These are phyloP conservation scores for Tetragonia tetragonoides DNA, from an alignment of 148 eudicot species.

Conservation along the genomic window DNA sequence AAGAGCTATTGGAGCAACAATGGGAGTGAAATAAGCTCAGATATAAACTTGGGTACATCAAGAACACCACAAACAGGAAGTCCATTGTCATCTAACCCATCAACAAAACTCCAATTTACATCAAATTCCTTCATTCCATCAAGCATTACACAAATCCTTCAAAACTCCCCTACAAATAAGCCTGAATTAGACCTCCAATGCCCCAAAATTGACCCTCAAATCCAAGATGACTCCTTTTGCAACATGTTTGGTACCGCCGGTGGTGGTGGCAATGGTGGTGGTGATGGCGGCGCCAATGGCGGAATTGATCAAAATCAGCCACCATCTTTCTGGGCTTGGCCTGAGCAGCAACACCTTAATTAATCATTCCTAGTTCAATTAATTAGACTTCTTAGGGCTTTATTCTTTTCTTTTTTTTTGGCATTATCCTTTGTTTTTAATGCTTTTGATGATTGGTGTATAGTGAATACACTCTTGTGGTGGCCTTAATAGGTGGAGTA, in stretches of 20 bases:
- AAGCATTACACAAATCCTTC: conserved; percentile 30
- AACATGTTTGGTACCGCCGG: conserved; percentile 19
- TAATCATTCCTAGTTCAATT: not conserved
- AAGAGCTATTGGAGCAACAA: conserved; percentile 70
- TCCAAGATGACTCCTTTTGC: conserved; percentile 33
- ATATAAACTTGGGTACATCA: conserved; percentile 45
- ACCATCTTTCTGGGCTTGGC: conserved; percentile 43
- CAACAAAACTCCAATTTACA: conserved; percentile 22
- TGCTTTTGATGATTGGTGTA: conserved; percentile 31
- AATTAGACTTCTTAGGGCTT: not conserved
- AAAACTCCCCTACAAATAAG: conserved; percentile 19
- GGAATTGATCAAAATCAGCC: conserved; percentile 30
- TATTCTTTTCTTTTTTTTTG: not conserved
- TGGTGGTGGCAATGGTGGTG: conserved; percentile 11
- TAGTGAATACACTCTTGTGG: conserved; percentile 18
- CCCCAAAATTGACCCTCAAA: conserved; percentile 28
- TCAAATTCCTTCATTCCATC: conserved; percentile 29
- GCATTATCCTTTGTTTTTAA: not conserved
- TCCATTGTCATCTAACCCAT: conserved; percentile 28
- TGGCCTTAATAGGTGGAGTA: not conserved
- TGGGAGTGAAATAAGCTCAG: conserved; percentile 56
- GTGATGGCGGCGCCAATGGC: not conserved
- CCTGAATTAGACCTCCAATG: conserved; percentile 32
- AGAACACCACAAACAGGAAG: conserved; percentile 30
- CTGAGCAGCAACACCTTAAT: conserved; percentile 35